Conservation (phyloP, 805 yeast genomes). For the Kuraishia cidri region DNA sequence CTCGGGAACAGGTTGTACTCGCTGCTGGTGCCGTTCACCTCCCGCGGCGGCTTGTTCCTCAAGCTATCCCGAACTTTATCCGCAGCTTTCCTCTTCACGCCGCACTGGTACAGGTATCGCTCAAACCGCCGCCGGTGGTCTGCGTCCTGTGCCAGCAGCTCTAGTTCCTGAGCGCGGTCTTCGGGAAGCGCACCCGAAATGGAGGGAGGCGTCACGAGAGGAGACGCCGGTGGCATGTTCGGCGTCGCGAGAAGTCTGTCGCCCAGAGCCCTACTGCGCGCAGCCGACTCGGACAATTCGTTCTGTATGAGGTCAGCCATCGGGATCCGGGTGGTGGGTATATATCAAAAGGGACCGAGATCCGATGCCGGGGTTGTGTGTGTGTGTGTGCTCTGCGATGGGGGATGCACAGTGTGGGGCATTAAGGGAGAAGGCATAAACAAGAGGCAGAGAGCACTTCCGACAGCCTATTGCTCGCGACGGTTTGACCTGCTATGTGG, state of each 20-base stretch:
- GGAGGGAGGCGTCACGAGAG: constrained; percentile 1
- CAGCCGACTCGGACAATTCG: not conserved
- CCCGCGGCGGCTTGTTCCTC: not conserved
- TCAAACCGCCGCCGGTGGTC: constrained; percentile 3
- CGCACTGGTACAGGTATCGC: not conserved
- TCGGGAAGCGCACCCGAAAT: not conserved
- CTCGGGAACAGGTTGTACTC: constrained; percentile 1
- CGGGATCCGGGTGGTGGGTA: no score
- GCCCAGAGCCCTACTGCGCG: not conserved
- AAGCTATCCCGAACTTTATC: not conserved
- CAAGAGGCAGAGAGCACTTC: no score
- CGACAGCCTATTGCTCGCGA: no score
- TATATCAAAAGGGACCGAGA: no score
- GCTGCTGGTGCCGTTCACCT: not conserved
- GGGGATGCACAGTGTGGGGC: no score
- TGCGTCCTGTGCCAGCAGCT: constrained; percentile 2
- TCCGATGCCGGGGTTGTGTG: no score
- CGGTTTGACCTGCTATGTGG: no score
- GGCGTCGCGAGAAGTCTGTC: constrained; percentile 2
- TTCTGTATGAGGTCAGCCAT: no score
- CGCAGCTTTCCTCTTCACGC: not conserved
- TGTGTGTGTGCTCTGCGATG: no score
- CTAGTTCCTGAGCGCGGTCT: not conserved
- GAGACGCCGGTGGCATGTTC: not conserved
- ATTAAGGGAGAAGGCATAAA: no score